Percentiles rank a stretch among this genome's conserved stretches.
Conservation (phyloP, 176 grass and related monocot species). For the Tillandsia fasciculata region DNA sequence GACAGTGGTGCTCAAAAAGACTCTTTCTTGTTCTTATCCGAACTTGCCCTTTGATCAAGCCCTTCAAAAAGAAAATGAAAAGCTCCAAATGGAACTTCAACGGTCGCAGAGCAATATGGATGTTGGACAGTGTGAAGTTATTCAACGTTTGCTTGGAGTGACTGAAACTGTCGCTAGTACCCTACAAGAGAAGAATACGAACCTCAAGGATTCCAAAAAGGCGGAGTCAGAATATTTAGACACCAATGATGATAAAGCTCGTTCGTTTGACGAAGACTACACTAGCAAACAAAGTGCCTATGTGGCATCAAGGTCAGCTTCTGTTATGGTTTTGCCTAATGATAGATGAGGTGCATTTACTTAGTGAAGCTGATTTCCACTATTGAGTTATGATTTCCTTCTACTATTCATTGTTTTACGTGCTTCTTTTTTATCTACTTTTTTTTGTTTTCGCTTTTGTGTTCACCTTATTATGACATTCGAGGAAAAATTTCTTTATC, state of each 20-base stretch:
- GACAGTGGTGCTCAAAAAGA: constrained; percentile 70
- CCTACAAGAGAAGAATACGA: constrained; percentile 44
- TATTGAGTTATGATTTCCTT: too few relatives aligned
- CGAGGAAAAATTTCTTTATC: too few relatives aligned
- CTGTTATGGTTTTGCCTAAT: not conserved
- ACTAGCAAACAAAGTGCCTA: constrained; percentile 28
- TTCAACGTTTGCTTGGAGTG: constrained; percentile 81
- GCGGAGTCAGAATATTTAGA: constrained; percentile 19
- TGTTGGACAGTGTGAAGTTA: constrained; percentile 68
- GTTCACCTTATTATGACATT: too few relatives aligned
- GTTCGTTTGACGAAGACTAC: constrained; percentile 27
- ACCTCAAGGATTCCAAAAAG: constrained; percentile 36
- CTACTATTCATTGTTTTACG: too few relatives aligned
- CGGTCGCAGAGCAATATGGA: constrained; percentile 83
- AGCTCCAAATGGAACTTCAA: constrained; percentile 87
- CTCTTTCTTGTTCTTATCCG: constrained; percentile 84
- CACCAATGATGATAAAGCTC: constrained; percentile 22
- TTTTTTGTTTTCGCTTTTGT: too few relatives aligned
- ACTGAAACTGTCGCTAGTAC: constrained; percentile 54
- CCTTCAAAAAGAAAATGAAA: constrained; percentile 85
- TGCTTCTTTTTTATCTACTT: too few relatives aligned
- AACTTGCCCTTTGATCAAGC: constrained; percentile 87
- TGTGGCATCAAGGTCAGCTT: constrained; percentile 30
- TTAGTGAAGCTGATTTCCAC: too few relatives aligned
- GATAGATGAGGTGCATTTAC: not conserved